These are phyloP conservation scores for Davidsoniella australis DNA, from an alignment of 2,329 filamentous ascomycete genomes.

Conservation along the genomic window DNA sequence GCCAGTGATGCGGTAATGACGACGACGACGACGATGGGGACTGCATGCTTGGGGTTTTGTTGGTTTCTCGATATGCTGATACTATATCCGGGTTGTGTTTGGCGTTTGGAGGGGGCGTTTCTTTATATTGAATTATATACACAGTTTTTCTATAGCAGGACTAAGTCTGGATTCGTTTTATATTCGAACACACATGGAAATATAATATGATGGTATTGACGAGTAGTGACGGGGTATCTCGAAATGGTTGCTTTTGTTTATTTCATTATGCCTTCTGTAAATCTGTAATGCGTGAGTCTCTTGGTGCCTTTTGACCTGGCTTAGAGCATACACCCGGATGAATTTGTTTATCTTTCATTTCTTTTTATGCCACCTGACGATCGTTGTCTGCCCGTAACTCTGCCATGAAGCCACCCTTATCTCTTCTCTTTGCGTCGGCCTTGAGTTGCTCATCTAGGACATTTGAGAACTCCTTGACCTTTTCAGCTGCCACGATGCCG, in stretches of 20 bases:
- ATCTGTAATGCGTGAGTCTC: not conserved
- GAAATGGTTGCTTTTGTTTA: slow-evolving; percentile 4
- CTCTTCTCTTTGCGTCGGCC: slow-evolving; percentile 60
- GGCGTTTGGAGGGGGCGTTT: slow-evolving; percentile 1
- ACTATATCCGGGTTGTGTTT: slow-evolving; percentile 3
- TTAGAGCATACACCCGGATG: too few relatives aligned
- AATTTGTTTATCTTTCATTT: too few relatives aligned
- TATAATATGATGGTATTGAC: too few relatives aligned
- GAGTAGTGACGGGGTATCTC: slow-evolving; percentile 9
- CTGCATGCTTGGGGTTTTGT: slow-evolving; percentile 3
- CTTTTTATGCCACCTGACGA: slow-evolving; percentile 22
- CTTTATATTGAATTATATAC: not conserved
- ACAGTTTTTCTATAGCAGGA: not conserved
- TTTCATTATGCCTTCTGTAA: not conserved
- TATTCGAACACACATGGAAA: not conserved
- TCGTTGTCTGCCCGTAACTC: slow-evolving; percentile 75
- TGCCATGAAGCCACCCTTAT: slow-evolving; percentile 62
- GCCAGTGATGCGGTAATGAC: slow-evolving; percentile 71
- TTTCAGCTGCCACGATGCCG: slow-evolving; percentile 54
- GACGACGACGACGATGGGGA: not conserved
- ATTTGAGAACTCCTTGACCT: slow-evolving; percentile 63
- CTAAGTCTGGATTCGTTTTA: not conserved
- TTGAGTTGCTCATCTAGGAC: slow-evolving; percentile 57
- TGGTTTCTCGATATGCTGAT: slow-evolving; percentile 5
- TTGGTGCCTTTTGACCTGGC: not conserved